Evolutionary conservation across 2,329 filamentous ascomycete genomes (phyloP).

Genomic region (Cladosporium colombiae): DNA sequence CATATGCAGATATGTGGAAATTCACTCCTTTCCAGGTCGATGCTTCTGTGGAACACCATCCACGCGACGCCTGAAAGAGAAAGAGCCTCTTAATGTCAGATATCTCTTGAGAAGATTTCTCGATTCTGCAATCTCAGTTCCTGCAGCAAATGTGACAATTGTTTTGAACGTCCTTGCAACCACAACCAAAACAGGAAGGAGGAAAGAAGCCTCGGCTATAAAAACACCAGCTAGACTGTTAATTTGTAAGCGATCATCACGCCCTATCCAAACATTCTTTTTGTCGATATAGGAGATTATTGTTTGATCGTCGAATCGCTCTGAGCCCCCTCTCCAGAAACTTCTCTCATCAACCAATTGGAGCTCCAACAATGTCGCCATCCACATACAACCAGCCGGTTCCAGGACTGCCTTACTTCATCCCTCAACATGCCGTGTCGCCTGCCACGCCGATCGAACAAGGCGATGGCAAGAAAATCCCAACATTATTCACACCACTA

Average conservation of each 20-base stretch:
- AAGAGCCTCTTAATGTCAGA: not conserved
- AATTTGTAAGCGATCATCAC: not conserved
- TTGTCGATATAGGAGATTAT: not conserved
- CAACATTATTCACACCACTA: constrained; percentile 60
- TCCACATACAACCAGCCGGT: constrained; percentile 43
- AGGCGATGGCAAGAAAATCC: constrained; percentile 47
- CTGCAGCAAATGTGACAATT: not conserved
- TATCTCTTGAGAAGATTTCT: not conserved
- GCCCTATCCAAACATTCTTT: not conserved
- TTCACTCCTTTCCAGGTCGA: not conserved
- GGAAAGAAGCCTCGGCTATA: not conserved
- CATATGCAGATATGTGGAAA: not conserved
- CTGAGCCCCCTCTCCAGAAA: not conserved
- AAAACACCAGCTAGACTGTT: not conserved
- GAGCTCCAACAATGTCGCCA: constrained; percentile 29
- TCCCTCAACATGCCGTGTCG: constrained; percentile 44
- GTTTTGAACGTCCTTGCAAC: not conserved
- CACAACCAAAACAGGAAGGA: not conserved
- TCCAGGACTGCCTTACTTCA: constrained; percentile 49
- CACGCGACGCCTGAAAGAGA: too few species aligned
- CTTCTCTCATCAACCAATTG: not conserved
- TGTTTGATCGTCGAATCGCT: not conserved
- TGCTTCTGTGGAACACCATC: not conserved
- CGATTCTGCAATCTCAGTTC: not conserved
- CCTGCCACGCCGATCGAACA: constrained; percentile 48